Evolutionary conservation across 805 yeast genomes (phyloP).

Genomic region (Nadsonia fulvescens): DNA sequence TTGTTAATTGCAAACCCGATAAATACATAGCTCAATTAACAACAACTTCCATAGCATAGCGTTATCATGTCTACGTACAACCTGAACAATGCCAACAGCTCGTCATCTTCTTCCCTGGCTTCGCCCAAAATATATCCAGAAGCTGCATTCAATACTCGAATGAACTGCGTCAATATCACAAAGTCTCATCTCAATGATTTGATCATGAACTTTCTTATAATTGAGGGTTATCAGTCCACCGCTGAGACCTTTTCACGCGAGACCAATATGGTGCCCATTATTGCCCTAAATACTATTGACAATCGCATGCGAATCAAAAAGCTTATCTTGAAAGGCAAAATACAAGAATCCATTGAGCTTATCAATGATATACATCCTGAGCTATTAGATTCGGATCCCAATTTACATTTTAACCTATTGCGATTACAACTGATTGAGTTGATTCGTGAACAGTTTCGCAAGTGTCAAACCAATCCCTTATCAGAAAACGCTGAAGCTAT

Average conservation of each 20-base stretch:
- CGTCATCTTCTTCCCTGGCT: too few species aligned
- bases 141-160: too few species aligned
- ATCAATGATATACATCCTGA: constrained; percentile 46
- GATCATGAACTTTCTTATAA: constrained; percentile 54
- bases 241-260: constrained; percentile 46
- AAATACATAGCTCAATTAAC: too few species aligned
- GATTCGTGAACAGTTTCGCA: too few species aligned
- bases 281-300: constrained; percentile 32
- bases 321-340: constrained; percentile 39
- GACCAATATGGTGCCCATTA: constrained; percentile 14
- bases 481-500: constrained; percentile 9
- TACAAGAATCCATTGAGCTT: constrained; percentile 36
- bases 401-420: constrained; percentile 53
- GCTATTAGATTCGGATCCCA: constrained; percentile 41
- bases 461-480: too few species aligned
- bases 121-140: too few species aligned
- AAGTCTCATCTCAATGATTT: constrained; percentile 26
- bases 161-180: constrained; percentile 12
- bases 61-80: too few species aligned
- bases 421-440: constrained; percentile 64
- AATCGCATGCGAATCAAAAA: constrained; percentile 35
- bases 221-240: constrained; percentile 61
- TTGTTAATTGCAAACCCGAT: too few species aligned
- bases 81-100: too few species aligned
- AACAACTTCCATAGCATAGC: too few species aligned